These are phyloP conservation scores for Salix brachista DNA, from an alignment of 345 rosid species.

Conservation along the genomic window DNA sequence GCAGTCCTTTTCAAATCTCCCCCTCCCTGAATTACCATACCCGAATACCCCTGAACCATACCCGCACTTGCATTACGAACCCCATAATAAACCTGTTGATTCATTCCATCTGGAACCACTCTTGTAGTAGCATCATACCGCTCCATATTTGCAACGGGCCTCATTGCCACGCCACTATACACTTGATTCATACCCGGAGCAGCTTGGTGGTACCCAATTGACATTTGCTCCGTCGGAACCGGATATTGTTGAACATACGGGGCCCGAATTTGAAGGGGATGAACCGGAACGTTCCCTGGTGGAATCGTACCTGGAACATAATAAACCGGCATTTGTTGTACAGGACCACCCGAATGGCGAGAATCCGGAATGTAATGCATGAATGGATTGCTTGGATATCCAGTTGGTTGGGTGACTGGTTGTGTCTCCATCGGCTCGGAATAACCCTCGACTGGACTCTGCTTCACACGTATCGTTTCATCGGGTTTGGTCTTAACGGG, in stretches of 20 bases:
- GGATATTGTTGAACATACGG: slow-evolving; percentile 56
- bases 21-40: slow-evolving; percentile 51
- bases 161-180: slow-evolving; percentile 41
- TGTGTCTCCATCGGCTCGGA: slow-evolving; percentile 31
- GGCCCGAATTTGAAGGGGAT: slow-evolving; percentile 32
- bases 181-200: slow-evolving; percentile 49
- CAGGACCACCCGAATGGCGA: slow-evolving; percentile 45
- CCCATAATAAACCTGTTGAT: slow-evolving; percentile 63
- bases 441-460: slow-evolving; percentile 11
- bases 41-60: slow-evolving; percentile 48
- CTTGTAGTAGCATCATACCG: slow-evolving; percentile 29
- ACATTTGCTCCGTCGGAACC: slow-evolving; percentile 44
- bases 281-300: slow-evolving; percentile 18
- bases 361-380: slow-evolving; percentile 57
- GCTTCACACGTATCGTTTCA: slow-evolving; percentile 21
- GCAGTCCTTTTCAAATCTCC: slow-evolving; percentile 48
- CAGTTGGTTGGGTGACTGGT: slow-evolving; percentile 33
- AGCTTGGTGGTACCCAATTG: slow-evolving; percentile 60
- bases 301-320: slow-evolving; percentile 54
- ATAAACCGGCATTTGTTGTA: slow-evolving; percentile 57
- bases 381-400: slow-evolving; percentile 41
- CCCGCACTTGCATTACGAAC: slow-evolving; percentile 39
- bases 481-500: slow-evolving; percentile 68
- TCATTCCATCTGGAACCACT: slow-evolving; percentile 43
- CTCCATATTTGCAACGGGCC: slow-evolving; percentile 42